Evolutionary conservation across 2,329 filamentous ascomycete genomes (phyloP), one percentile per base, ranked within the genome.

Genomic region (Claviceps pusilla): DNA sequence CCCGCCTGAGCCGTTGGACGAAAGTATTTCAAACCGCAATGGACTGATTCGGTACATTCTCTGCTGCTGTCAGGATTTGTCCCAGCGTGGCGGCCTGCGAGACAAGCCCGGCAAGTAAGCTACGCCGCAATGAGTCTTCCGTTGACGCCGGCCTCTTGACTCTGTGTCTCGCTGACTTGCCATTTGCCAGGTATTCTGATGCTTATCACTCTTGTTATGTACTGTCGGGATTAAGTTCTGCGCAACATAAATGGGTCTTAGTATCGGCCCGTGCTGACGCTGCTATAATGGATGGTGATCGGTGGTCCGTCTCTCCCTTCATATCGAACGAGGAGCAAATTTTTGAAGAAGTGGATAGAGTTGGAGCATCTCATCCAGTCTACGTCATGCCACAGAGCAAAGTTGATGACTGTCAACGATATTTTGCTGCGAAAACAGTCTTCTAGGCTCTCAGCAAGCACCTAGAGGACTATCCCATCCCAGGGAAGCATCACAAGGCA

Each of bases 201-300:
- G 84, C 86, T 50, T 96, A 97, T 64, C 91, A 97, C 70, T 89
- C 89, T 48, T 93, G 87, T 71, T 97, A 97, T 71, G 88, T 90
- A 35, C 78, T 97, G 24, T 83, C 86, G 28, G 91, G 91, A 5
- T 75, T 97, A 60, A 93, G 87, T 67, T 85, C 83, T 53, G 84
- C 85, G 29, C 88, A 95, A 70, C 80, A 95, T 67, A 73, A 76
- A 62, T 81, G 77, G 78, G 68, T 71, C 58, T 69, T 79, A 61
- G 64, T 59, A 46, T 54, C 60, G 54, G 59, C 64, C 57, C 68
- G 69, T 48, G 56, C 63, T 51, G 65, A 69, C 37, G 63, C 62
- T 49, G 58, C 60, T 54, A 64, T 65, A 65, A 64, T 61, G 64
- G 62, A 64, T 57, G 65, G 63, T 52, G 69, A 74, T 53, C 66